phyloP scores from a whole-genome alignment of 495 filamentous ascomycete species.

The Choiromyces venosus region DNA sequence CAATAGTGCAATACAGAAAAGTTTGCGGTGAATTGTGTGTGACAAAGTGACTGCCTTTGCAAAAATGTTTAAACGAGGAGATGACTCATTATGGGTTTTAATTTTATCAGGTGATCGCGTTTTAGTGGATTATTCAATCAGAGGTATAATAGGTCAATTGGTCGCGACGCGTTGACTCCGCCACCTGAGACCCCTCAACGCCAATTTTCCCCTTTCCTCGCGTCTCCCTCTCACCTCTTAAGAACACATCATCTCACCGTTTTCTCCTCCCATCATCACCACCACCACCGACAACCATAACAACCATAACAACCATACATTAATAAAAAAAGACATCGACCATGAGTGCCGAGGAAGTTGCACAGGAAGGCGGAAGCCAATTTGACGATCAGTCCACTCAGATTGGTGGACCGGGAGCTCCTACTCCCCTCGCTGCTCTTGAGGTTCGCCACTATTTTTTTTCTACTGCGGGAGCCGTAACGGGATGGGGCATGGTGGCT shows the following conservation, averaged over 20 bases:
- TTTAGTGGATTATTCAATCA: not conserved
- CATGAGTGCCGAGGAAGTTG: conserved; percentile 58
- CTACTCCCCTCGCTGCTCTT: conserved; percentile 80
- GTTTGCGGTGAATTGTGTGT: not conserved
- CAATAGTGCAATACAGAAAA: not conserved
- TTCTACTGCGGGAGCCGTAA: not conserved
- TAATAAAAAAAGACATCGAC: conserved; percentile 15
- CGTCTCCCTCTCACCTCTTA: conserved; percentile 20
- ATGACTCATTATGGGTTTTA: not conserved
- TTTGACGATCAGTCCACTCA: conserved; percentile 56
- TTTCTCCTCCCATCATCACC: not conserved
- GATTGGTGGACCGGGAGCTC: conserved; percentile 76
- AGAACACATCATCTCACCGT: not conserved
- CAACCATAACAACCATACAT: not conserved
- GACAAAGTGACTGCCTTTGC: not conserved
- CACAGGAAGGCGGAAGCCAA: conserved; percentile 51
- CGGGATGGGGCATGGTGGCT: not conserved
- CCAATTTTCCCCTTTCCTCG: conserved; percentile 19
- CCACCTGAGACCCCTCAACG: conserved; percentile 22
- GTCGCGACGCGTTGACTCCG: not conserved
- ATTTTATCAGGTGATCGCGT: not conserved
- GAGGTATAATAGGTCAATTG: not conserved
- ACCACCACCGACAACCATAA: not conserved
- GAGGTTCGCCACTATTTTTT: conserved; percentile 56
- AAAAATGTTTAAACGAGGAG: not conserved